Percentiles rank a stretch among this genome's conserved stretches.
Conservation (phyloP, 169 alveolate species). For the Eimeria brunetti region DNA sequence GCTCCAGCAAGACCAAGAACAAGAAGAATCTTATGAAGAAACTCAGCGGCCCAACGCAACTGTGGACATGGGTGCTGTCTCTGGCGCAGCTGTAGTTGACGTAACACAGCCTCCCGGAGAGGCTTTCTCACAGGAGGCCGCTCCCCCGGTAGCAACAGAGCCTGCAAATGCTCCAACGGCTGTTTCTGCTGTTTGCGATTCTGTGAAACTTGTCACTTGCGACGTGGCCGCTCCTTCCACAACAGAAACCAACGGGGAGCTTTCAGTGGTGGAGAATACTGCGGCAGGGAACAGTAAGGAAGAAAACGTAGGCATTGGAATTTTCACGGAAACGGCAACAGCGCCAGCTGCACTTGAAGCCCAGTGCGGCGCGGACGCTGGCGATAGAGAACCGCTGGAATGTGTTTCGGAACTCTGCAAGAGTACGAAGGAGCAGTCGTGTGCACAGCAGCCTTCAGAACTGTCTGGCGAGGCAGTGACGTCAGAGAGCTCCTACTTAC, state of each 20-base stretch:
- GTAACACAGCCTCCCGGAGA: neutral
- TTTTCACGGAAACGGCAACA: neutral
- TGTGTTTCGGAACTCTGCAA: neutral
- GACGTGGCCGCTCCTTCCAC: slow-evolving; percentile 4
- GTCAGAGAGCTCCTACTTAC: neutral
- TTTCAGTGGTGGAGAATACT: neutral
- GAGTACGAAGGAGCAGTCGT: neutral
- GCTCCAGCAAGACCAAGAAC: slow-evolving; percentile 30
- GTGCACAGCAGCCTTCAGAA: neutral
- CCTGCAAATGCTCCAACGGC: neutral
- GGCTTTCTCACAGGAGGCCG: neutral
- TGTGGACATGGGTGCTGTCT: neutral
- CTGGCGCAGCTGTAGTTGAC: neutral
- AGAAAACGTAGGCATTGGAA: neutral
- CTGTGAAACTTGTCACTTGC: neutral
- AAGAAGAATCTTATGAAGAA: neutral
- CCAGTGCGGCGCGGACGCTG: neutral
- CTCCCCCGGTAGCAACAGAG: neutral
- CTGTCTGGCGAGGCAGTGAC: slow-evolving; percentile 11
- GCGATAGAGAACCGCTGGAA: neutral
- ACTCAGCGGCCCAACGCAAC: neutral
- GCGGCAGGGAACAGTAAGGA: neutral
- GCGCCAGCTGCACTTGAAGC: slow-evolving; percentile 10
- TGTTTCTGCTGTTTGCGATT: neutral
- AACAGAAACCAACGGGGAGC: neutral